phyloP scores from a whole-genome alignment of 129 eudicot species.

The Centrapalus pauciflorus region DNA sequence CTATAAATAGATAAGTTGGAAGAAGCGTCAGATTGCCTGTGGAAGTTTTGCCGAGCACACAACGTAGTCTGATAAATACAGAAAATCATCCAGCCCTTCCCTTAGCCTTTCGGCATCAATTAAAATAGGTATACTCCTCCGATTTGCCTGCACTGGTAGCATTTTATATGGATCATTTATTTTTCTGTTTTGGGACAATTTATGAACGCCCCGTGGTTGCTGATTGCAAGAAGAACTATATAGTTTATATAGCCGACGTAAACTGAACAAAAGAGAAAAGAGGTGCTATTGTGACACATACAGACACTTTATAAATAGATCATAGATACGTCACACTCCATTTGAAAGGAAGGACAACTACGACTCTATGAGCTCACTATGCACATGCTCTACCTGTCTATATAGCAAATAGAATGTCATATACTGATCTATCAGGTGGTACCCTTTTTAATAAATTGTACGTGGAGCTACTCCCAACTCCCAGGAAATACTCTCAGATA shows the following conservation, averaged over 20 bases:
- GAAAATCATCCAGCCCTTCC: slow-evolving; percentile 73
- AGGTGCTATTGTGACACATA: background rate
- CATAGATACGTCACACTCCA: no score
- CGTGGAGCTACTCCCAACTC: no score
- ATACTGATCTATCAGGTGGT: no score
- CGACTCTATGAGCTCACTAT: no score
- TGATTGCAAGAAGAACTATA: slow-evolving; percentile 4
- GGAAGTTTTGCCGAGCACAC: slow-evolving; percentile 84
- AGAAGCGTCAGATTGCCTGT: slow-evolving; percentile 49
- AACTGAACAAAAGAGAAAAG: background rate
- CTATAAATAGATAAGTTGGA: background rate
- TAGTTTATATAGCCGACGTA: no score
- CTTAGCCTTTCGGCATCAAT: slow-evolving; percentile 79
- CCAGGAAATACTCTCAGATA: no score
- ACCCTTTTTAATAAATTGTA: no score
- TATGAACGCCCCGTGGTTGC: background rate
- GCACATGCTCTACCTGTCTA: no score
- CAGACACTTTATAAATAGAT: no score
- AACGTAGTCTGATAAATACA: slow-evolving; percentile 49
- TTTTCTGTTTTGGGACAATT: slow-evolving; percentile 1
- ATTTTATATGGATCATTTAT: slow-evolving; percentile 22
- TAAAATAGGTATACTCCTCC: slow-evolving; percentile 62
- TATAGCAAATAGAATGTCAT: no score
- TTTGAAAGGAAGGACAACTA: no score
- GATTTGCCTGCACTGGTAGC: slow-evolving; percentile 78